phyloP scores from a whole-genome alignment of 495 filamentous ascomycete genomes.

The Neurospora sp. region DNA sequence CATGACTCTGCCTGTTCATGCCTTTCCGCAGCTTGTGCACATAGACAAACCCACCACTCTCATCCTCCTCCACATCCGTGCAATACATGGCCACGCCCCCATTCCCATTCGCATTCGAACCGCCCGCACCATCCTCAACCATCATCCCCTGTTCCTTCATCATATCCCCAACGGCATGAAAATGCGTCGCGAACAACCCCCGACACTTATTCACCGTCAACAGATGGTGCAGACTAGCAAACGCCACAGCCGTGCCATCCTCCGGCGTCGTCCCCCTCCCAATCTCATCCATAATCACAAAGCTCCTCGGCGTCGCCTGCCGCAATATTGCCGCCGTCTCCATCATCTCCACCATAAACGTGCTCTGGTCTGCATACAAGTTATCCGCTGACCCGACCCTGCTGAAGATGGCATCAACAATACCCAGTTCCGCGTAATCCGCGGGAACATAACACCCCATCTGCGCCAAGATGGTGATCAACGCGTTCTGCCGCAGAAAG shows the following conservation, averaged over 20 bases:
- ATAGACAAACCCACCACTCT: slow-evolving; percentile 64
- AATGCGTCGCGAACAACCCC: slow-evolving; percentile 89
- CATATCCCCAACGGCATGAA: slow-evolving; percentile 77
- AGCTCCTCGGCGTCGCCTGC: slow-evolving; percentile 55
- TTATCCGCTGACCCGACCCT: slow-evolving; percentile 90
- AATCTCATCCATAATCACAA: slow-evolving; percentile 99
- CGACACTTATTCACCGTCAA: slow-evolving; percentile 65
- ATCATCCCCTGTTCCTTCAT: slow-evolving; percentile 21
- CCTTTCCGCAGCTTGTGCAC: slow-evolving; percentile 71
- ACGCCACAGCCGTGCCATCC: slow-evolving; percentile 83
- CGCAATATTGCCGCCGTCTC: slow-evolving; percentile 63
- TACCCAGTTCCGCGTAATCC: slow-evolving; percentile 67
- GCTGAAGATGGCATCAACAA: slow-evolving; percentile 89
- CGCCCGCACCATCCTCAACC: slow-evolving; percentile 31
- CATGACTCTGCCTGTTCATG: slow-evolving; percentile 79
- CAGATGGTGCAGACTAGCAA: slow-evolving; percentile 76
- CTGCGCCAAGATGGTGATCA: slow-evolving; percentile 89
- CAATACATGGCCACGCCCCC: slow-evolving; percentile 70
- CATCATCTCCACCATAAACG: slow-evolving; percentile 88
- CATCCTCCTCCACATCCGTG: slow-evolving; percentile 73
- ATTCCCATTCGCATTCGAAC: slow-evolving; percentile 19
- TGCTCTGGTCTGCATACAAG: slow-evolving; percentile 82
- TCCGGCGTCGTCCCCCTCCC: slow-evolving; percentile 87
- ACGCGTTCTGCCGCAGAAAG: slow-evolving; percentile 85
- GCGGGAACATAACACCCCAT: slow-evolving; percentile 88